Percentiles rank a stretch among this genome's conserved stretches.
phyloP scores from a whole-genome alignment of 352 stramenopile genomes.

The Pythium volutum region DNA sequence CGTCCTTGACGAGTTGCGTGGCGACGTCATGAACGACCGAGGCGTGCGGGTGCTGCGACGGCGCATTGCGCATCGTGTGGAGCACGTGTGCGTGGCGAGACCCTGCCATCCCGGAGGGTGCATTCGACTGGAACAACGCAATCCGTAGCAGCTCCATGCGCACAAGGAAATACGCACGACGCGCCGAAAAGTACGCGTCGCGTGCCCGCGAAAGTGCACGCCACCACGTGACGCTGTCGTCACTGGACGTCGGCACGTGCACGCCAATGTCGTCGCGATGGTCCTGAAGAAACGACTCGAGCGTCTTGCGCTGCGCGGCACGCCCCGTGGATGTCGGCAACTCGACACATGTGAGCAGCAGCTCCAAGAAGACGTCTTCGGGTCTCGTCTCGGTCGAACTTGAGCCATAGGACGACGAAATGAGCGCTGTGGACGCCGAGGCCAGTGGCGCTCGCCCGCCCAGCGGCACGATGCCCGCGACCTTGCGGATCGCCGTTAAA shows the following conservation, averaged over 20 bases:
- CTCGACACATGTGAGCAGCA: conserved; percentile 22
- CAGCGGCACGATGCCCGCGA: conserved; percentile 48
- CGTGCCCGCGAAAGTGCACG: conserved; percentile 29
- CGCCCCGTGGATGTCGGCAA: conserved; percentile 19
- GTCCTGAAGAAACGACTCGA: conserved; percentile 12
- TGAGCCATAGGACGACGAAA: background rate
- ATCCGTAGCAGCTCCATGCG: conserved; percentile 53
- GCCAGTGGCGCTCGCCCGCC: conserved; percentile 29
- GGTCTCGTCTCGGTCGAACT: background rate
- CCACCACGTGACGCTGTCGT: conserved; percentile 23
- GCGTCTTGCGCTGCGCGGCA: conserved; percentile 10
- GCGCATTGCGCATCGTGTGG: no score
- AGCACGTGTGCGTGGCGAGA: no score
- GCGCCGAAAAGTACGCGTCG: conserved; percentile 35
- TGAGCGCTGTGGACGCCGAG: conserved; percentile 24
- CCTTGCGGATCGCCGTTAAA: conserved; percentile 42
- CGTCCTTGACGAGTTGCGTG: conserved; percentile 49
- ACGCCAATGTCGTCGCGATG: background rate
- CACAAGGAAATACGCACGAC: conserved; percentile 48
- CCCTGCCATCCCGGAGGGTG: no score
- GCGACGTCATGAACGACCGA: conserved; percentile 39
- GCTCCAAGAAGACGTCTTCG: conserved; percentile 19
- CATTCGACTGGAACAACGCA: conserved; percentile 30
- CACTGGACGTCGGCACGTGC: conserved; percentile 1
- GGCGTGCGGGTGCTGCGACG: conserved; percentile 26